Percentiles rank a stretch among this genome's conserved stretches.
phyloP scores from a whole-genome alignment of 2,329 filamentous ascomycete species.

The Colletotrichum abscissum region DNA sequence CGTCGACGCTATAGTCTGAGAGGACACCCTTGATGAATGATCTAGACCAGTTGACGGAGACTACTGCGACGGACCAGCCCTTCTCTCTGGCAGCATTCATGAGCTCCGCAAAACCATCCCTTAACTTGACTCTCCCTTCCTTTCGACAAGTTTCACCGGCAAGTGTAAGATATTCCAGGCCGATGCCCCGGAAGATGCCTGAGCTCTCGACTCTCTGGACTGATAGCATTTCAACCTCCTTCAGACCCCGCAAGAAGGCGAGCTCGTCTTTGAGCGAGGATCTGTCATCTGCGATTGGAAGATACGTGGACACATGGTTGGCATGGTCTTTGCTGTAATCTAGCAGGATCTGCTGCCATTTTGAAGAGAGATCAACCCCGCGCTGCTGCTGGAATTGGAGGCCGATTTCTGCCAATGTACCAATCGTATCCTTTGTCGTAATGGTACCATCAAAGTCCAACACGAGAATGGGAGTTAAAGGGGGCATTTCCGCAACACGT shows the following conservation, averaged over 20 bases:
- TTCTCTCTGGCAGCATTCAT: conserved; percentile 40
- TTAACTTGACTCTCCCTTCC: conserved; percentile 47
- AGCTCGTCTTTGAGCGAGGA: conserved; percentile 51
- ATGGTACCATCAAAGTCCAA: conserved; percentile 72
- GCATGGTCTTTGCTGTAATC: conserved; percentile 57
- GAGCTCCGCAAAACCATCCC: conserved; percentile 53
- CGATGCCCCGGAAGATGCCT: conserved; percentile 57
- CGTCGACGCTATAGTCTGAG: conserved; percentile 42
- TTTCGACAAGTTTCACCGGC: conserved; percentile 52
- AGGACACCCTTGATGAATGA: conserved; percentile 60
- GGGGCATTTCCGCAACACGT: conserved; percentile 29
- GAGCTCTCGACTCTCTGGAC: conserved; percentile 55
- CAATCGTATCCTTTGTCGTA: conserved; percentile 64
- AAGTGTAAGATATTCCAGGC: conserved; percentile 43
- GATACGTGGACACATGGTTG: conserved; percentile 49
- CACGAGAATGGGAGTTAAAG: conserved; percentile 53
- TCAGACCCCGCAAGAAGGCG: conserved; percentile 55
- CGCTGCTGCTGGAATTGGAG: conserved; percentile 45
- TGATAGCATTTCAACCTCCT: conserved; percentile 58
- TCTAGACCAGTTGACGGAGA: conserved; percentile 65
- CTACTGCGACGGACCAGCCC: conserved; percentile 54
- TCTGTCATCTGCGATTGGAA: conserved; percentile 46
- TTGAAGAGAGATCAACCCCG: conserved; percentile 46
- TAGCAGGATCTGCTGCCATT: conserved; percentile 58
- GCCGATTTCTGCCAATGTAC: conserved; percentile 56